Percentiles rank a stretch among this genome's conserved stretches.
These are phyloP conservation scores for Trichoderma asperellum DNA, from an alignment of 2,329 filamentous ascomycete genomes.

Conservation along the genomic window DNA sequence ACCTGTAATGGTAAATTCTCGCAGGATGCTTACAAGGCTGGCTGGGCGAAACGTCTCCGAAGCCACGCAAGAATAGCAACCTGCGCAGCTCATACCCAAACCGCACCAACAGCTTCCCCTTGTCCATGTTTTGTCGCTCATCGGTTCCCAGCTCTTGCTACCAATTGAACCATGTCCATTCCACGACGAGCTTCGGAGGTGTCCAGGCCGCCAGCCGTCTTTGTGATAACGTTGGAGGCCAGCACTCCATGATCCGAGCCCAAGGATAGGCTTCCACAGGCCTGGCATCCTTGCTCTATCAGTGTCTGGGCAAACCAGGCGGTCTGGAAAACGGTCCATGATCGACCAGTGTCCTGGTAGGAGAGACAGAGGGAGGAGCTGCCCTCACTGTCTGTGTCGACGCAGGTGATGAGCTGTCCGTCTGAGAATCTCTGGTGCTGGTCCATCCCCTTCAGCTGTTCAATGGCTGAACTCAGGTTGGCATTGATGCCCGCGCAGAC, in stretches of 20 bases:
- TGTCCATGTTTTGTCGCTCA: background rate
- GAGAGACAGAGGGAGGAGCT: constrained; percentile 17
- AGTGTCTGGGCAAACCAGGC: background rate
- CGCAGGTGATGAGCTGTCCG: background rate
- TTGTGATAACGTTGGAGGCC: background rate
- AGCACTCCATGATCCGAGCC: background rate
- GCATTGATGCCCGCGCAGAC: background rate
- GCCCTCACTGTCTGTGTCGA: background rate
- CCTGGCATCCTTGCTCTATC: background rate
- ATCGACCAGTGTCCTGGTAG: constrained; percentile 30
- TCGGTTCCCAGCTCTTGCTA: background rate
- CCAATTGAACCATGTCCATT: background rate
- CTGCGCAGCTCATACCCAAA: background rate
- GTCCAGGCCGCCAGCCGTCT: background rate
- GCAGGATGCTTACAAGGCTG: background rate
- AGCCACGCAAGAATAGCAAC: background rate
- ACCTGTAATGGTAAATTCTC: background rate
- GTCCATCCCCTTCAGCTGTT: background rate
- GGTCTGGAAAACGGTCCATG: constrained; percentile 30
- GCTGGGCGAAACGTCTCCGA: background rate
- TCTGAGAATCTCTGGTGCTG: background rate
- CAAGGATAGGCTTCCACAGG: background rate
- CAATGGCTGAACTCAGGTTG: background rate
- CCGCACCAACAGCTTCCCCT: background rate
- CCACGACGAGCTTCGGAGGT: background rate